Evolutionary conservation across 805 yeast species (phyloP).

Genomic region (Saccharomycopsis amapae): DNA sequence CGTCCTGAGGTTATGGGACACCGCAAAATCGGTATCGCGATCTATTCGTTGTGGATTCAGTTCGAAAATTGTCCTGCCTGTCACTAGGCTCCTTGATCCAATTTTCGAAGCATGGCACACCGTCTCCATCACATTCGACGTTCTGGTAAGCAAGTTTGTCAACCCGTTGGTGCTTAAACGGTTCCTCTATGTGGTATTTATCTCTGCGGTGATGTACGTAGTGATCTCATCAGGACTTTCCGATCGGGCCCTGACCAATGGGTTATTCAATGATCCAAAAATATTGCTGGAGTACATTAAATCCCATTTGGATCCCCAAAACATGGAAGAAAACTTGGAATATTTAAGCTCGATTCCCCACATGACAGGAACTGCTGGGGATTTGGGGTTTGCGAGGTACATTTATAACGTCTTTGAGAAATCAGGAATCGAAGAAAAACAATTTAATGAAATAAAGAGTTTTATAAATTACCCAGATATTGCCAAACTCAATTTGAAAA

Average conservation of each 20-base stretch:
- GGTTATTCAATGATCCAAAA: conserved; percentile 57
- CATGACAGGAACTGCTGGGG: conserved; percentile 83
- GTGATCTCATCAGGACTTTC: conserved; percentile 50
- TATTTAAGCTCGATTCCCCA: conserved; percentile 80
- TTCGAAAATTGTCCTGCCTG: conserved; percentile 33
- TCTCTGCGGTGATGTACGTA: conserved; percentile 49
- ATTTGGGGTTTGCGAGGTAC: conserved; percentile 60
- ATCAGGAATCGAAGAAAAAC: conserved; percentile 47
- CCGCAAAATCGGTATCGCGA: conserved; percentile 4
- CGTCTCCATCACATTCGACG: conserved; percentile 43
- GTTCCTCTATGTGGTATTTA: conserved; percentile 58
- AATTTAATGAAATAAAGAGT: conserved; percentile 44
- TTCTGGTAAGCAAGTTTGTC: conserved; percentile 31
- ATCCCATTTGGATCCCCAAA: conserved; percentile 44
- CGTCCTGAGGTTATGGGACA: conserved; percentile 21
- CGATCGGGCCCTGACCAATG: conserved; percentile 35
- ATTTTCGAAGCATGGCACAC: conserved; percentile 33
- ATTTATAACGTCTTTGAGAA: conserved; percentile 50
- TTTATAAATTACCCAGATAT: conserved; percentile 60
- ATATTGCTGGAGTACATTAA: conserved; percentile 45
- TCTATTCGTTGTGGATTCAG: conserved; percentile 23
- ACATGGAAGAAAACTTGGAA: conserved; percentile 59
- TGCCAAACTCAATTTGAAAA: conserved; percentile 26
- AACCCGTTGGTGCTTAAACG: conserved; percentile 51
- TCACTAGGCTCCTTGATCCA: conserved; percentile 41